Evolutionary conservation across 2,329 filamentous ascomycete genomes (phyloP), one percentile per base, ranked within the genome.

Genomic region (Pseudocercospora ulei): DNA sequence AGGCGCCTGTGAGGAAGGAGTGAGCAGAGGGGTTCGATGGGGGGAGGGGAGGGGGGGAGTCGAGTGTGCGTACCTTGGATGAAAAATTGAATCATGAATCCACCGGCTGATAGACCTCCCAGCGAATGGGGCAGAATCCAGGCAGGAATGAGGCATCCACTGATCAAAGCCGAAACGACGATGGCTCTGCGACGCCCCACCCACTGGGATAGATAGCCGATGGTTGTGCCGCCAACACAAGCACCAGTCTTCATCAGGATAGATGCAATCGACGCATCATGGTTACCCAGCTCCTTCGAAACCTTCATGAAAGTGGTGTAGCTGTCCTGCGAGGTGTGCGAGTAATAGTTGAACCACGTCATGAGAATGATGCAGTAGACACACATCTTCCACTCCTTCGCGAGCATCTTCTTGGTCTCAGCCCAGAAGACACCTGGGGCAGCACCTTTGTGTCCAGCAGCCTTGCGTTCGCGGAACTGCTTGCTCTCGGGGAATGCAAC

Each of bases 181-280:
- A 83, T 83, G 37, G 75, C 71, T 24, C 78, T 71, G 16, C 82
- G 76, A 20, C 82, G 79, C 8, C 82, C 83, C 31, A 85, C 63
- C 56, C 78, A 84, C 56, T 88, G 82, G 5, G 78, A 83, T 5
- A 76, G 52, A 58, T 86, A 87, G 13, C 82, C 83, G 43, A 82
- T 72, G 44, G 80, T 73, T 26, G 76, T 78, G 16, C 80, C 80
- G 20, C 80, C 82, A 1, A 84, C 73, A 50, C 79, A 82, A 27
- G 82, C 80, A 16, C 82, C 82, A 1, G 72, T 76, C 63, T 86
- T 86, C 77, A 84, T 85, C 42, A 87, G 62, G 50, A 87, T 86
- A n/a, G 75, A 80, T 9, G 80, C 80, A n/a, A 80, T 75, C 5
- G 72, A 80, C 3, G 81, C 78, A 1, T 68, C 69, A 1, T 65